Conservation (phyloP, 2,329 filamentous ascomycete species). For the Neodidymelliopsis sp. region DNA sequence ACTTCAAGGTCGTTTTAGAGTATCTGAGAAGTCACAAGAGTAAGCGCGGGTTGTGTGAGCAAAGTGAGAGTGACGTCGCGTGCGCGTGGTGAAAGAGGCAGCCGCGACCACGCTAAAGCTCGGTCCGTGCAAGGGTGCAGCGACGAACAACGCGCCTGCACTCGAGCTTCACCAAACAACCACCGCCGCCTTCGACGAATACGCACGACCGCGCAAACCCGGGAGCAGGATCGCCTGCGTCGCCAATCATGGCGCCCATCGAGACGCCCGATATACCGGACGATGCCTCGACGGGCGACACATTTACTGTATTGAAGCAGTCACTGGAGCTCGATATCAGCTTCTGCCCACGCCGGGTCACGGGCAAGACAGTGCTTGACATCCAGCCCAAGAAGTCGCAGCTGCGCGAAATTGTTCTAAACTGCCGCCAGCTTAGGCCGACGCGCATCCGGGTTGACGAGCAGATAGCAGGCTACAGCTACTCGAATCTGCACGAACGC, state of each 20-base stretch:
- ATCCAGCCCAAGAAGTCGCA: slow-evolving; percentile 70
- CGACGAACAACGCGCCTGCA: slow-evolving; percentile 12
- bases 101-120: slow-evolving; percentile 9
- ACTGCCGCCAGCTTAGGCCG: slow-evolving; percentile 68
- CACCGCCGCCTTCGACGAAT: slow-evolving; percentile 5
- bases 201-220: slow-evolving; percentile 12
- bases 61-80: slow-evolving; percentile 12
- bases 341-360: slow-evolving; percentile 76
- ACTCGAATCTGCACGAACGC: slow-evolving; percentile 72
- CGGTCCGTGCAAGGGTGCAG: slow-evolving; percentile 9
- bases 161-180: slow-evolving; percentile 12
- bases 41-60: not conserved
- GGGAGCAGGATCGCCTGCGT: slow-evolving; percentile 40
- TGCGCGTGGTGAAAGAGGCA: slow-evolving; percentile 8
- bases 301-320: slow-evolving; percentile 76
- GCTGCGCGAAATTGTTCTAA: slow-evolving; percentile 63
- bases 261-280: slow-evolving; percentile 40
- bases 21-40: not conserved
- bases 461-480: slow-evolving; percentile 48
- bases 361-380: slow-evolving; percentile 81
- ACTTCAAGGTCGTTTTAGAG: not conserved
- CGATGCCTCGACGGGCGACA: slow-evolving; percentile 41
- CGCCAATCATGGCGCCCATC: slow-evolving; percentile 41
- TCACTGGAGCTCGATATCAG: slow-evolving; percentile 89
- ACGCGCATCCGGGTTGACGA: slow-evolving; percentile 59